A percentile compares a stretch with the other conserved stretches of the same genome.
Evolutionary conservation across 805 yeast genomes (phyloP).

Genomic region (Monosporozyma yasuniensis): DNA sequence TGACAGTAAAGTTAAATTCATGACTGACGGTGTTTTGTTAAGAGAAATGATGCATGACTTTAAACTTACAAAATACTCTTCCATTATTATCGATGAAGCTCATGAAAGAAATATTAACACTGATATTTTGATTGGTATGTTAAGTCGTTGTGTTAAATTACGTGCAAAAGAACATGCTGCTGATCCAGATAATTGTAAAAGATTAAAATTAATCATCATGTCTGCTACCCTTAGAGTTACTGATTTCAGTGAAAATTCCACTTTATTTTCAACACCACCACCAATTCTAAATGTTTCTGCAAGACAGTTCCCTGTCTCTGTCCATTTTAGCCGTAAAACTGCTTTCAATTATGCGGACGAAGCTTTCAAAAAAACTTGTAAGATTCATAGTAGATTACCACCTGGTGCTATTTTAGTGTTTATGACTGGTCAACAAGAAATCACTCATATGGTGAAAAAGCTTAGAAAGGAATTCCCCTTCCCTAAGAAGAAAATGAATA

Average conservation of each 20-base stretch:
- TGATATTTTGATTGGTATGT: slow-evolving; percentile 89
- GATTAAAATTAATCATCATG: slow-evolving; percentile 82
- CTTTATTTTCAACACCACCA: slow-evolving; percentile 63
- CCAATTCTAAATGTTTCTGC: slow-evolving; percentile 87
- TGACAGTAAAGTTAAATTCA: slow-evolving; percentile 70
- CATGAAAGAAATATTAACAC: slow-evolving; percentile 96
- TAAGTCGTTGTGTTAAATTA: slow-evolving; percentile 73
- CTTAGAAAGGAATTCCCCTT: slow-evolving; percentile 63
- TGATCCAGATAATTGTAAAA: slow-evolving; percentile 43
- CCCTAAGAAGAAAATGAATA: slow-evolving; percentile 18
- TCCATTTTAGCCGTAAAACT: slow-evolving; percentile 81
- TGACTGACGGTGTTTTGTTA: slow-evolving; percentile 91
- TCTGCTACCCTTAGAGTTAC: slow-evolving; percentile 92
- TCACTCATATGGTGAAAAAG: slow-evolving; percentile 60
- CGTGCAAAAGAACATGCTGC: slow-evolving; percentile 47
- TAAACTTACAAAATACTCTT: slow-evolving; percentile 69
- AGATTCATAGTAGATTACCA: slow-evolving; percentile 79
- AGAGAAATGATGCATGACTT: slow-evolving; percentile 91
- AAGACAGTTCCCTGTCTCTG: slow-evolving; percentile 86
- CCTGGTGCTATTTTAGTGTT: slow-evolving; percentile 91
- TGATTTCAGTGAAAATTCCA: slow-evolving; percentile 78
- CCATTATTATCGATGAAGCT: slow-evolving; percentile 90
- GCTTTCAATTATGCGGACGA: slow-evolving; percentile 74
- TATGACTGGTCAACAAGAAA: slow-evolving; percentile 92
- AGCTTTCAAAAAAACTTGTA: slow-evolving; percentile 73